Conservation (phyloP, 2,329 filamentous ascomycete species). For the Trichoderma hamatum region DNA sequence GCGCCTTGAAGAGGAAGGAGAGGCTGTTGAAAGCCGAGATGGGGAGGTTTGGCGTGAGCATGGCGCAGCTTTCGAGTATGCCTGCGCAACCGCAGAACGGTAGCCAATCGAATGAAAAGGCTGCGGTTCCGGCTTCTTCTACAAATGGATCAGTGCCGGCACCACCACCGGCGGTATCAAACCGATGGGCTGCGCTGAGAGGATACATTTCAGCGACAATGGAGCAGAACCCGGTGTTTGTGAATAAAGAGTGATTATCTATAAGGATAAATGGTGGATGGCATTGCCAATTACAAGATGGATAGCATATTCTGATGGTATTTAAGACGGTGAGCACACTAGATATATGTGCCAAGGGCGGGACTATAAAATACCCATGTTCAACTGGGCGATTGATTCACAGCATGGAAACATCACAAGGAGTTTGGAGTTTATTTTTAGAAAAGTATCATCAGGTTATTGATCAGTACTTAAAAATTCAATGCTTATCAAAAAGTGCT, state of each 20-base stretch:
- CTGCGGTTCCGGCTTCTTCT: background rate
- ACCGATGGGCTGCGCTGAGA: conserved; percentile 79
- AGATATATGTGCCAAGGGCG: background rate
- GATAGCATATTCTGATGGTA: background rate
- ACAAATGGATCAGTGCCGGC: background rate
- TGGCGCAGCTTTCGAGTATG: conserved; percentile 69
- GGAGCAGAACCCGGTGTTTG: conserved; percentile 83
- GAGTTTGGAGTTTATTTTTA: background rate
- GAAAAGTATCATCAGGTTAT: conserved; percentile 12
- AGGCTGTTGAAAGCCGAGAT: conserved; percentile 78
- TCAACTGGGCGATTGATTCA: background rate
- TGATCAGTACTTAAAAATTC: conserved; percentile 17
- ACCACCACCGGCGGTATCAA: conserved; percentile 48
- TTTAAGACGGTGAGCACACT: background rate
- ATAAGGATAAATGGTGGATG: background rate
- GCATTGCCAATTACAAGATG: no score
- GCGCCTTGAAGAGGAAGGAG: conserved; percentile 82
- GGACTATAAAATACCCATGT: background rate
- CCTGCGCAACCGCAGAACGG: conserved; percentile 26
- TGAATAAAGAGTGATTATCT: conserved; percentile 33
- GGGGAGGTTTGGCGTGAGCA: conserved; percentile 79
- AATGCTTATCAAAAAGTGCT: conserved; percentile 20
- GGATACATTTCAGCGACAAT: conserved; percentile 84
- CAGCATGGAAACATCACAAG: background rate
- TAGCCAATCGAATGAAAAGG: background rate